Evolutionary conservation across 225 moss, liverwort and hornwort genomes (phyloP).

Genomic region (Ulota crispa): DNA sequence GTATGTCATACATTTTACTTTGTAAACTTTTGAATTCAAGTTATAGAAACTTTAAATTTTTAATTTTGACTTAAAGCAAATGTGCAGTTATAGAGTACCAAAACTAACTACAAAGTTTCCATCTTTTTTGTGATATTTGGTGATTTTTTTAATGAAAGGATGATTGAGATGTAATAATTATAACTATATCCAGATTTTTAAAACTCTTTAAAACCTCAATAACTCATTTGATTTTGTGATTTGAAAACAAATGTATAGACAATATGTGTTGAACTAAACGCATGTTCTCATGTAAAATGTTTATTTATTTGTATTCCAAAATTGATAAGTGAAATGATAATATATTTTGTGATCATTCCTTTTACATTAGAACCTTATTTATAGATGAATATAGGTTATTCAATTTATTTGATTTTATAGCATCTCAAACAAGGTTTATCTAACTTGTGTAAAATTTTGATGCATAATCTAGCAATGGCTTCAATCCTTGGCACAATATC

Average conservation of each 20-base stretch:
- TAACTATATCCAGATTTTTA: accelerated
- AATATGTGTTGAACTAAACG: background rate
- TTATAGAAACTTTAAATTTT: too few species aligned
- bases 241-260: background rate
- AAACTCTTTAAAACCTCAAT: background rate
- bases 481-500: background rate
- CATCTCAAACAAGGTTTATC: accelerated
- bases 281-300: background rate
- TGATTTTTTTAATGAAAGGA: accelerated
- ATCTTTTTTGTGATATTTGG: too few species aligned
- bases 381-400: accelerated
- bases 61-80: too few species aligned
- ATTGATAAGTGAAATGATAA: background rate
- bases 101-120: too few species aligned
- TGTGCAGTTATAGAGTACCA: too few species aligned
- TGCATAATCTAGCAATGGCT: background rate
- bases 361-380: background rate
- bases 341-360: accelerated
- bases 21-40: too few species aligned
- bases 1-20: background rate
- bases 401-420: background rate
- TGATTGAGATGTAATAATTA: accelerated
- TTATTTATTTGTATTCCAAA: background rate
- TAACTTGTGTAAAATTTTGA: background rate
- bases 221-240: too few species aligned